Percentiles rank a stretch among this genome's conserved stretches.
Evolutionary conservation across 2,329 filamentous ascomycete genomes (phyloP).

Genomic region (Trichoderma sp.): DNA sequence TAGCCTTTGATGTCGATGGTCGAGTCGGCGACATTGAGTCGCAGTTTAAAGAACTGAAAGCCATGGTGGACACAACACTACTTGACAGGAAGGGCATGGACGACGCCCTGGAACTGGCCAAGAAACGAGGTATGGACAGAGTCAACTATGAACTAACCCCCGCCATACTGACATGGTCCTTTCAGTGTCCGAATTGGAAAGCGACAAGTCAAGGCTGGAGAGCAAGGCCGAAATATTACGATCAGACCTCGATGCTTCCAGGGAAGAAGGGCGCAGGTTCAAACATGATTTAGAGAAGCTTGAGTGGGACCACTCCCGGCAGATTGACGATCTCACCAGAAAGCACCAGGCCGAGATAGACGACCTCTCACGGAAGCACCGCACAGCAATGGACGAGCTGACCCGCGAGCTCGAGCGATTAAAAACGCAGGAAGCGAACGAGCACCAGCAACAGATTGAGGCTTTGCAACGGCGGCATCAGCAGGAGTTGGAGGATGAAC

Average conservation of each 20-base stretch:
- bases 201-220: slow-evolving; percentile 50
- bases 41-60: slow-evolving; percentile 70
- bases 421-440: slow-evolving; percentile 52
- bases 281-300: slow-evolving; percentile 44
- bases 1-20: slow-evolving; percentile 79
- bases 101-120: slow-evolving; percentile 73
- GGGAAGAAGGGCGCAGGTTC: slow-evolving; percentile 42
- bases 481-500: slow-evolving; percentile 67
- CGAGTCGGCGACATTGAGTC: slow-evolving; percentile 76
- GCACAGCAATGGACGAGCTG: slow-evolving; percentile 41
- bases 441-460: slow-evolving; percentile 69
- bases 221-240: slow-evolving; percentile 56
- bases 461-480: slow-evolving; percentile 65
- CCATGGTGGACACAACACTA: slow-evolving; percentile 70
- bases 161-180: neutral
- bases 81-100: slow-evolving; percentile 70
- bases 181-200: slow-evolving; percentile 51
- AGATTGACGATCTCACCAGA: slow-evolving; percentile 57
- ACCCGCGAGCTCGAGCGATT: slow-evolving; percentile 50
- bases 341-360: slow-evolving; percentile 42
- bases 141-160: too few relatives aligned
- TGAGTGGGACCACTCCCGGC: slow-evolving; percentile 45
- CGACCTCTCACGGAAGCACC: slow-evolving; percentile 43
- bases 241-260: slow-evolving; percentile 59
- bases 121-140: slow-evolving; percentile 39